These are phyloP conservation scores for Agaricales sp. DNA, from an alignment of 1,284 basidiomycete genomes.

Conservation along the genomic window DNA sequence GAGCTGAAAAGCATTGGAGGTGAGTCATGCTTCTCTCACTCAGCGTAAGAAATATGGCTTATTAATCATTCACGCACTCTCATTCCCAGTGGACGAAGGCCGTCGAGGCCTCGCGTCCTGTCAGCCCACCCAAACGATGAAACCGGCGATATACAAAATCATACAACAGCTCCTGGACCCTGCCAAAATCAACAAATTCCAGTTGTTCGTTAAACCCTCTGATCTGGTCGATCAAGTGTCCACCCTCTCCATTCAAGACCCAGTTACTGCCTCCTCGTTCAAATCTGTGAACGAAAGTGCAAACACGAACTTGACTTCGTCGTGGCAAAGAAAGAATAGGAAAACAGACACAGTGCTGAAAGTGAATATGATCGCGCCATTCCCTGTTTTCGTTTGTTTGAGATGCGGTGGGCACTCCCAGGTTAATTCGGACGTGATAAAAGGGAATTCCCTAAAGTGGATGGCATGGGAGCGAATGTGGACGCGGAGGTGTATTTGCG, in stretches of 20 bases:
- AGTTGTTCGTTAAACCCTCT: slow-evolving; percentile 56
- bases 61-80: no score
- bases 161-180: slow-evolving; percentile 37
- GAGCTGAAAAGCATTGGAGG: slow-evolving; percentile 22
- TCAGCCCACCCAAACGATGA: slow-evolving; percentile 35
- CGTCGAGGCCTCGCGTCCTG: slow-evolving; percentile 44
- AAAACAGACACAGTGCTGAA: slow-evolving; percentile 56
- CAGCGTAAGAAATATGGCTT: no score
- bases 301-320: no score
- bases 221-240: slow-evolving; percentile 55
- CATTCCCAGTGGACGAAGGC: slow-evolving; percentile 32
- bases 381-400: slow-evolving; percentile 33
- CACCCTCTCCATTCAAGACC: slow-evolving; percentile 21
- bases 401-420: slow-evolving; percentile 53
- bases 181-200: slow-evolving; percentile 45
- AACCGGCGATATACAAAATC: slow-evolving; percentile 28
- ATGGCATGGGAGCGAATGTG: slow-evolving; percentile 52
- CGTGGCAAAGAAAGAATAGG: slow-evolving; percentile 29
- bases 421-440: slow-evolving; percentile 20
- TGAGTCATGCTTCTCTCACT: slow-evolving; percentile 12
- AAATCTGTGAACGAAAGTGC: no score
- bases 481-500: slow-evolving; percentile 53
- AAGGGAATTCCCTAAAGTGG: slow-evolving; percentile 35
- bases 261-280: no score
- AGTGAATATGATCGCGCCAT: slow-evolving; percentile 30